Conservation (phyloP, 768 basidiomycete species). For the Roridomyces roridus region DNA sequence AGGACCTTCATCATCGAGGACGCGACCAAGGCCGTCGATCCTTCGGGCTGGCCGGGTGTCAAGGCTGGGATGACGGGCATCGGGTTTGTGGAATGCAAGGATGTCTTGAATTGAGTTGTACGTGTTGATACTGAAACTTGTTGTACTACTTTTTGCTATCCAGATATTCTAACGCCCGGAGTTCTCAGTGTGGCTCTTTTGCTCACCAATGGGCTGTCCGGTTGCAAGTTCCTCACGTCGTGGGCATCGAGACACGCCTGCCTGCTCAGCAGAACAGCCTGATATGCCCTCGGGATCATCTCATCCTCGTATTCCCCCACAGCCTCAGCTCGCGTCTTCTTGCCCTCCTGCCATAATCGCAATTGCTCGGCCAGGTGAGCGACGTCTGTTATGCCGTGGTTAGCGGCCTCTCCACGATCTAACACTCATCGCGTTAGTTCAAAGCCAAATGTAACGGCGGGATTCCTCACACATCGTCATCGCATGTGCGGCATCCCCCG, state of each 20-base stretch:
- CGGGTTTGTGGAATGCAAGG: too few species aligned
- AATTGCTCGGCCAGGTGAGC: neutral
- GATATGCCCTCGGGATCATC: neutral
- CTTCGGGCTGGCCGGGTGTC: too few species aligned
- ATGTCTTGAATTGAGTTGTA: too few species aligned
- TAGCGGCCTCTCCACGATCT: neutral
- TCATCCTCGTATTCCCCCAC: neutral
- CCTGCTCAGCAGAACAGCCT: neutral
- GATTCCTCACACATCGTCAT: neutral
- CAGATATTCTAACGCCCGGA: neutral
- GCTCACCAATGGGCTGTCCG: neutral
- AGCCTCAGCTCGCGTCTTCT: neutral
- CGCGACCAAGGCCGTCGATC: slow-evolving; percentile 33
- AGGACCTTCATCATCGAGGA: slow-evolving; percentile 29
- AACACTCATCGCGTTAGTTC: neutral
- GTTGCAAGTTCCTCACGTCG: neutral
- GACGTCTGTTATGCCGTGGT: neutral
- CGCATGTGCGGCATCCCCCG: neutral
- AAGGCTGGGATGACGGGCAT: too few species aligned
- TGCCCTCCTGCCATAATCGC: neutral
- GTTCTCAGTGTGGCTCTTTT: neutral
- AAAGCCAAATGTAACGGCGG: neutral
- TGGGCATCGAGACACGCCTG: neutral
- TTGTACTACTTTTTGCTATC: too few species aligned
- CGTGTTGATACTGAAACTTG: too few species aligned